Percentiles rank a stretch among this genome's conserved stretches.
These are phyloP conservation scores for Dactylellina parvicollis DNA, from an alignment of 2,329 filamentous ascomycete genomes.

Conservation along the genomic window DNA sequence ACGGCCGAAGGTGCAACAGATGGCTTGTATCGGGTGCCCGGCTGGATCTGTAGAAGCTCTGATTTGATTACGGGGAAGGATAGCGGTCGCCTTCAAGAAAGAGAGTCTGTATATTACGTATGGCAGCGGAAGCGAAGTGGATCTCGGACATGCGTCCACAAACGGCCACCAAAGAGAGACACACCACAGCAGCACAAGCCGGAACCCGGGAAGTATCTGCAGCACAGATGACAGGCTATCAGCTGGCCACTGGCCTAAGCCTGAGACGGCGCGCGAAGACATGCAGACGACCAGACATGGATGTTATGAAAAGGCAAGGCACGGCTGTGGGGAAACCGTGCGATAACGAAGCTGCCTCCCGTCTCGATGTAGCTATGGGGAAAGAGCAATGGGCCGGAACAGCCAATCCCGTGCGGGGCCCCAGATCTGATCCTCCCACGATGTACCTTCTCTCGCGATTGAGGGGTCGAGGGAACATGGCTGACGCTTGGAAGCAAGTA, in stretches of 20 bases:
- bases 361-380: constrained; percentile 29
- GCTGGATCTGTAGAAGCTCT: too few relatives aligned
- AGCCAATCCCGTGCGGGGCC: constrained; percentile 44
- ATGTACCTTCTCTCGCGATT: constrained; percentile 1
- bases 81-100: too few relatives aligned
- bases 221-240: constrained; percentile 16
- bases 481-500: constrained; percentile 5
- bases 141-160: background rate
- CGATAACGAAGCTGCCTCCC: background rate
- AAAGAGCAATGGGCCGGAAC: constrained; percentile 22
- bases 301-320: background rate
- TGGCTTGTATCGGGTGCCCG: too few relatives aligned
- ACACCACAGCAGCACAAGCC: too few relatives aligned
- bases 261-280: constrained; percentile 12
- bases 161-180: too few relatives aligned
- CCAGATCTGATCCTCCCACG: constrained; percentile 23
- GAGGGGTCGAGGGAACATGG: constrained; percentile 17
- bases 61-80: too few relatives aligned
- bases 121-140: constrained; percentile 3
- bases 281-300: constrained; percentile 22
- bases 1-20: too few relatives aligned
- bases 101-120: background rate
- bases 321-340: constrained; percentile 32
- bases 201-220: constrained; percentile 1
- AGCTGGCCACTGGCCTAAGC: constrained; percentile 22